Conservation (phyloP, 2,329 filamentous ascomycete species). For the Pseudogymnoascus sp. region DNA sequence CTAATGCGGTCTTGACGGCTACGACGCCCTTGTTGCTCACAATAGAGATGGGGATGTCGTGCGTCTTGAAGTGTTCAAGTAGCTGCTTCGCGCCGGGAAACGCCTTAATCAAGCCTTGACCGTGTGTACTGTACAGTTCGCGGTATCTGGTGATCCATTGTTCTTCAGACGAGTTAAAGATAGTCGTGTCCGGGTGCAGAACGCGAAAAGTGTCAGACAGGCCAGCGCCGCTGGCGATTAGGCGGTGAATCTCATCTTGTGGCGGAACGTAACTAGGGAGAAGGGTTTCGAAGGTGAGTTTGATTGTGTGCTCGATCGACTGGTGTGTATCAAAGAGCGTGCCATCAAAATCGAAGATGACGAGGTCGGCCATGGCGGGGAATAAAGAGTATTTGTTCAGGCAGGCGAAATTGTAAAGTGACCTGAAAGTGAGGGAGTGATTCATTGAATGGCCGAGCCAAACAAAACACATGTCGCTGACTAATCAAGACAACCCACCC, state of each 20-base stretch:
- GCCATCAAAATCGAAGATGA: slow-evolving; percentile 18
- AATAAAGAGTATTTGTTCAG: too few species aligned
- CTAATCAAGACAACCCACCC: too few species aligned
- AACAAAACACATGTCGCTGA: too few species aligned
- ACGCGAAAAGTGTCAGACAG: slow-evolving; percentile 14
- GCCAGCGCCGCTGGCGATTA: slow-evolving; percentile 14
- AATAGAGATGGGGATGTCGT: slow-evolving; percentile 12
- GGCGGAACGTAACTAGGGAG: slow-evolving; percentile 10
- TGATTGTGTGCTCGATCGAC: slow-evolving; percentile 15
- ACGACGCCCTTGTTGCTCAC: slow-evolving; percentile 16
- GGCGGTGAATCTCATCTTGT: slow-evolving; percentile 11
- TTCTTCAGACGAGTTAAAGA: background rate
- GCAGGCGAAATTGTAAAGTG: too few species aligned
- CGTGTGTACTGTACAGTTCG: slow-evolving; percentile 12
- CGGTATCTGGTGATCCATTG: slow-evolving; percentile 13
- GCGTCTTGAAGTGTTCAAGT: slow-evolving; percentile 5
- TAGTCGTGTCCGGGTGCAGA: slow-evolving; percentile 6
- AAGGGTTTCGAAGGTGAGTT: slow-evolving; percentile 15
- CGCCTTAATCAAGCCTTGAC: slow-evolving; percentile 11
- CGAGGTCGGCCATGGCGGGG: slow-evolving; percentile 12
- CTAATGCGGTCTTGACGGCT: slow-evolving; percentile 11
- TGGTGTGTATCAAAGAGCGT: slow-evolving; percentile 17
- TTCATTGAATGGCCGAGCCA: too few species aligned
- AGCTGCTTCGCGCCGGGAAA: slow-evolving; percentile 13
- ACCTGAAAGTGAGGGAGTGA: too few species aligned